Evolutionary conservation across 495 filamentous ascomycete species (phyloP).

Genomic region (Aspergillus sclerotioniger): DNA sequence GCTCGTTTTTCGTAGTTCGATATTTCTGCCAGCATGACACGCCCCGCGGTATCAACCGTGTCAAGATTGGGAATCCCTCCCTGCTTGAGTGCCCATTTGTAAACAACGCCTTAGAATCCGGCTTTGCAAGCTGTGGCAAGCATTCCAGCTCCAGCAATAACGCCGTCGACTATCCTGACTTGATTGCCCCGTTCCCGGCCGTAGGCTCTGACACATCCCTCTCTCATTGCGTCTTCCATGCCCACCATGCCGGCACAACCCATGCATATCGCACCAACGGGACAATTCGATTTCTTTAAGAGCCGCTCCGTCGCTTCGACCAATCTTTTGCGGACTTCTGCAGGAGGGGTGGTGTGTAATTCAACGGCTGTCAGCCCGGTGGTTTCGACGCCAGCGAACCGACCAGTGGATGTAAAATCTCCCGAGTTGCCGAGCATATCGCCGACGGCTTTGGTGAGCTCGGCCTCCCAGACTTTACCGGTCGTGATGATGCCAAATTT

Average conservation of each 20-base stretch:
- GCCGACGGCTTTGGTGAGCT: constrained; percentile 62
- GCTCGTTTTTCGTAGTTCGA: neutral
- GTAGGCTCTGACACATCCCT: constrained; percentile 61
- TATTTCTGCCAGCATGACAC: neutral
- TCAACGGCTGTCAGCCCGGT: constrained; percentile 81
- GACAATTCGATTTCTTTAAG: constrained; percentile 45
- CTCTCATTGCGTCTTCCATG: constrained; percentile 74
- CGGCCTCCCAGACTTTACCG: constrained; percentile 74
- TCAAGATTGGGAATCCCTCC: neutral
- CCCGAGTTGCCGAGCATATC: constrained; percentile 50
- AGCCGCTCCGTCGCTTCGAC: constrained; percentile 66
- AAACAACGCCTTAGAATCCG: constrained; percentile 27
- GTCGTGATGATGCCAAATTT: constrained; percentile 90
- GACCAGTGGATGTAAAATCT: constrained; percentile 25
- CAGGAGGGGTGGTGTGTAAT: constrained; percentile 66
- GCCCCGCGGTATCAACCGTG: neutral
- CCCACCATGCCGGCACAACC: constrained; percentile 93
- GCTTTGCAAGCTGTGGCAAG: constrained; percentile 52
- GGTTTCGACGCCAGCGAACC: constrained; percentile 77
- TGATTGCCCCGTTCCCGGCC: constrained; percentile 57
- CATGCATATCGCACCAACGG: constrained; percentile 55
- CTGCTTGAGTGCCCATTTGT: neutral
- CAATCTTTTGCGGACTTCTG: constrained; percentile 64
- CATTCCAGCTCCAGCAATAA: constrained; percentile 71
- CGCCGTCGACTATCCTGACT: constrained; percentile 80